Conservation (phyloP, 371 early-diverging fungal species). For the Actinomortierella wolfii region DNA sequence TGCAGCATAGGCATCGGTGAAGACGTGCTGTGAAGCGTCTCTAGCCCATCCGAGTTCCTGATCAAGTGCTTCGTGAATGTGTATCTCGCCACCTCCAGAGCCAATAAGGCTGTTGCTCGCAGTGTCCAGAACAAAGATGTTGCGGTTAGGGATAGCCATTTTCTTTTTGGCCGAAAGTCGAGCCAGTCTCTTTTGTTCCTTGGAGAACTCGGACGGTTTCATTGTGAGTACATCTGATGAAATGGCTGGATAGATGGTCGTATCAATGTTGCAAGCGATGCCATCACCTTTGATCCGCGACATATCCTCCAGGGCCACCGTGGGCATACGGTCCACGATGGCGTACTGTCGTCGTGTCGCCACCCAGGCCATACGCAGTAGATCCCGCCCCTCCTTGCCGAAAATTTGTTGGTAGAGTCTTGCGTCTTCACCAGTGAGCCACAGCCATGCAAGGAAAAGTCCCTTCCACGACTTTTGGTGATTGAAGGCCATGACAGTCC, state of each 20-base stretch:
- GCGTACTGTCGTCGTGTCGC: conserved; percentile 19
- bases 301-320: conserved; percentile 22
- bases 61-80: conserved; percentile 21
- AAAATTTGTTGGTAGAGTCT: conserved; percentile 15
- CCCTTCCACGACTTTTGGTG: conserved; percentile 45
- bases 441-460: conserved; percentile 39
- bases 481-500: conserved; percentile 30
- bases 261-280: conserved; percentile 24
- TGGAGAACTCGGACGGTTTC: too few species aligned
- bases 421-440: conserved; percentile 23
- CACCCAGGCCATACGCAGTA: conserved; percentile 35
- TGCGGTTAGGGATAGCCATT: too few species aligned
- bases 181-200: too few species aligned
- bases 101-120: neutral
- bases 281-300: conserved; percentile 37
- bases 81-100: conserved; percentile 17
- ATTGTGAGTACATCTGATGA: too few species aligned
- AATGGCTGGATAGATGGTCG: conserved; percentile 25
- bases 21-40: conserved; percentile 20
- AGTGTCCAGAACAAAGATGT: too few species aligned
- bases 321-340: conserved; percentile 32
- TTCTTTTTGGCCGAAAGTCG: too few species aligned
- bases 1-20: conserved; percentile 35
- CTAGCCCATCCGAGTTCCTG: neutral
- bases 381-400: conserved; percentile 23